phyloP scores from a whole-genome alignment of 495 filamentous ascomycete species.

The Pseudomonodictys pantanalensis region DNA sequence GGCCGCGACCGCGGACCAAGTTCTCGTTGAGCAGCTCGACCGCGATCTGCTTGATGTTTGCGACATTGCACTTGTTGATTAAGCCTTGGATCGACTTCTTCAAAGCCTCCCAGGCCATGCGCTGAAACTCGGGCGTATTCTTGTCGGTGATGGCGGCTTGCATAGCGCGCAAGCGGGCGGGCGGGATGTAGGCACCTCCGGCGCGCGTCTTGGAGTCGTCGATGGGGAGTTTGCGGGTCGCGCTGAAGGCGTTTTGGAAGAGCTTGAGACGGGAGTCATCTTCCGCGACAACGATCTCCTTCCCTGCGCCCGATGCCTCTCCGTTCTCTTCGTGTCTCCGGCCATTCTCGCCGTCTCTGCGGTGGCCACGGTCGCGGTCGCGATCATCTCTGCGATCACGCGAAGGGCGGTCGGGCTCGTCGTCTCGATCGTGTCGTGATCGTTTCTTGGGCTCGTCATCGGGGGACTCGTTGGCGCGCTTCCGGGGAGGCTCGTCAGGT shows the following conservation, averaged over 20 bases:
- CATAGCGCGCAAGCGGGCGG: constrained; percentile 81
- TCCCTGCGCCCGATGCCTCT: not conserved
- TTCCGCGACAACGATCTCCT: not conserved
- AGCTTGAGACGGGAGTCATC: constrained; percentile 29
- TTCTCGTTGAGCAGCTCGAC: constrained; percentile 95
- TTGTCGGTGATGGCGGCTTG: constrained; percentile 98
- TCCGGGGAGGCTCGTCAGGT: constrained; percentile 29
- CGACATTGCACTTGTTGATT: constrained; percentile 97
- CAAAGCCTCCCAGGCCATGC: constrained; percentile 97
- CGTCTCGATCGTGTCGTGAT: constrained; percentile 7
- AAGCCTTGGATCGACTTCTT: constrained; percentile 99
- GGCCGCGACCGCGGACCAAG: constrained; percentile 79
- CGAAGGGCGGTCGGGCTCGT: constrained; percentile 3
- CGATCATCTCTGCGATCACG: not conserved
- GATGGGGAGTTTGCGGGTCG: constrained; percentile 27
- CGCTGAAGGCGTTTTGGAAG: constrained; percentile 29
- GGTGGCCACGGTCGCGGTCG: not conserved
- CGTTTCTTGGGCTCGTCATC: constrained; percentile 28
- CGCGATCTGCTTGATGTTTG: constrained; percentile 96
- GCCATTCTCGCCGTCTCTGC: constrained; percentile 6
- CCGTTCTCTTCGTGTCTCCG: not conserved
- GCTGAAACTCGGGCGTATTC: constrained; percentile 92
- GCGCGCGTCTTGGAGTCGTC: constrained; percentile 67
- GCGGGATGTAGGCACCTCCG: constrained; percentile 93
- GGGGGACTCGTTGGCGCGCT: constrained; percentile 30